A percentile compares a stretch with the other conserved stretches of the same genome.
phyloP scores from a whole-genome alignment of 306 rosid genomes.

The Gleditsia sinensis region DNA sequence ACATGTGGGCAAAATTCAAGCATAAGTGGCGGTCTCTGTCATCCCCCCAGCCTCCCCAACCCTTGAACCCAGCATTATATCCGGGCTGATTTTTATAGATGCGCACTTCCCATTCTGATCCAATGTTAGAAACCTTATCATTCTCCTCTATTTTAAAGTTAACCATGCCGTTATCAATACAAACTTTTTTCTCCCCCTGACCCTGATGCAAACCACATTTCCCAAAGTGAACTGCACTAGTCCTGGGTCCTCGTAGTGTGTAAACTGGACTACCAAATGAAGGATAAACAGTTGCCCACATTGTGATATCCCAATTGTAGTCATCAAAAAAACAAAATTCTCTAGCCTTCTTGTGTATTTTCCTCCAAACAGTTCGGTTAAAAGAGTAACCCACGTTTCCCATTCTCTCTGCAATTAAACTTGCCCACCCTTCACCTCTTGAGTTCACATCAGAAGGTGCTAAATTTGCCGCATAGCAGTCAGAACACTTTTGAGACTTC shows the following conservation, averaged over 20 bases:
- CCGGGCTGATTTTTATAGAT: constrained; percentile 70
- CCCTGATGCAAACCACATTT: constrained; percentile 99
- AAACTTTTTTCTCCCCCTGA: constrained; percentile 66
- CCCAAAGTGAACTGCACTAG: constrained; percentile 94
- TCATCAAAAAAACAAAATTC: constrained; percentile 90
- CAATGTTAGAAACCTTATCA: constrained; percentile 73
- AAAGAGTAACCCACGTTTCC: constrained; percentile 91
- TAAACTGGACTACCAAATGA: constrained; percentile 89
- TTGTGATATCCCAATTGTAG: constrained; percentile 96
- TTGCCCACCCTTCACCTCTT: constrained; percentile 75
- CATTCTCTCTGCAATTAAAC: constrained; percentile 90
- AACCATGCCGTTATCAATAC: constrained; percentile 74
- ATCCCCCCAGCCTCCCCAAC: constrained; percentile 99
- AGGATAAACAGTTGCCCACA: constrained; percentile 99
- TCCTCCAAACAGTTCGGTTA: constrained; percentile 85
- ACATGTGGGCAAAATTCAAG: constrained; percentile 74
- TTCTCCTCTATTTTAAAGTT: constrained; percentile 52
- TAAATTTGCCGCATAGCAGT: constrained; percentile 88
- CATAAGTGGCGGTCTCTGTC: constrained; percentile 78
- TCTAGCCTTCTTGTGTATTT: constrained; percentile 74
- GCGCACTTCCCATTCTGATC: constrained; percentile 69
- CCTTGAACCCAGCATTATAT: constrained; percentile 88
- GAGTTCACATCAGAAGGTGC: constrained; percentile 97
- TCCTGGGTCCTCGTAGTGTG: constrained; percentile 79
- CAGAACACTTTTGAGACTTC: constrained; percentile 78